Base-by-base conservation (phyloP, 768 basidiomycete genomes). In the Kwoniella shandongensis region DNA sequence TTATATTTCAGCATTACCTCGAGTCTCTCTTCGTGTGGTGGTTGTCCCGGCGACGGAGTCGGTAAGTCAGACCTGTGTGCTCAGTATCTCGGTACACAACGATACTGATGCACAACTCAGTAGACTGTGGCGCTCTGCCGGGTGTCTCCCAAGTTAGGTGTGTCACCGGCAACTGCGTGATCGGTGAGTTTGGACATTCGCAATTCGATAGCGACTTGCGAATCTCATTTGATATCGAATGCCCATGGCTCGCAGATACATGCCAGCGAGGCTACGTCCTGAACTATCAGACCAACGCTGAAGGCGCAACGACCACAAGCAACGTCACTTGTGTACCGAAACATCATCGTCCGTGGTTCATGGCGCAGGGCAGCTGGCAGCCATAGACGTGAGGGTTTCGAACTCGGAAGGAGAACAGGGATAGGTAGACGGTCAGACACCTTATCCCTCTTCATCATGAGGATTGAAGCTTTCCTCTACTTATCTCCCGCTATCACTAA, bases 71-170 rank as follows among this genome's bases (percentile, higher is more conserved):
- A n/a, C 5, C 2, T 22, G 10, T 22, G 27, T 15, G 25, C 46
- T 23, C 32, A 38, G 42, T 42, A 44, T 41, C 15, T 10, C 11
- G 27, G 25, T 7, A 23, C n/a, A n/a, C n/a, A n/a, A n/a, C n/a
- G n/a, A 42, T 42, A 18, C 17, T 42, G n/a, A 23, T 23, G n/a
- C 17, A 5, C 40, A 7, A 18, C n/a, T 23, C 40, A 17, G 6
- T 18, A 61, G 59, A 61, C 36, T 61, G 59, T 38, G 46, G 26
- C 46, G 39, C 47, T 30, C 41, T 61, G 41, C 53, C 53, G 20
- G 53, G 53, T 15, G 54, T 51, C 47, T 54, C 27, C 42, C 48
- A 51, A 25, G 59, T 61, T 26, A 39, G 32, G 36, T 61, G 59
- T 38, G 27, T 20, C 22, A 17, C 18, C 10, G 59, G 59, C 7